These are phyloP conservation scores for Neodidymelliopsis sp. DNA, from an alignment of 2,329 filamentous ascomycete species.

Conservation along the genomic window DNA sequence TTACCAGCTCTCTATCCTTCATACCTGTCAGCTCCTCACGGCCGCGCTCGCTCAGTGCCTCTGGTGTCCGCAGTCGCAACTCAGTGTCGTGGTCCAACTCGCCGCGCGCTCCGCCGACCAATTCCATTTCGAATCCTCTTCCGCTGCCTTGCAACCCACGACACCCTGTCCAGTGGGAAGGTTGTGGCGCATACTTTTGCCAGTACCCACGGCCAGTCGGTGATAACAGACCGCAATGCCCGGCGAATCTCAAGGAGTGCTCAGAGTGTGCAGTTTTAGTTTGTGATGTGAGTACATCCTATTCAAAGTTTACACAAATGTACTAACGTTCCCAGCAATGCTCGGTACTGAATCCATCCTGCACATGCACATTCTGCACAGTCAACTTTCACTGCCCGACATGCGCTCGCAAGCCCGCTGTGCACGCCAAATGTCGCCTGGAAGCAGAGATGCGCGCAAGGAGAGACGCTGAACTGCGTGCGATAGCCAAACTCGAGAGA, in stretches of 20 bases:
- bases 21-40: slow-evolving; percentile 45
- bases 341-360: slow-evolving; percentile 37
- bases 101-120: slow-evolving; percentile 31
- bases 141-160: slow-evolving; percentile 50
- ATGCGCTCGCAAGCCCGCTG: slow-evolving; percentile 44
- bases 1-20: slow-evolving; percentile 36
- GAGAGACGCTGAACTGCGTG: slow-evolving; percentile 40
- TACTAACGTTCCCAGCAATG: slow-evolving; percentile 40
- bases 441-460: slow-evolving; percentile 46
- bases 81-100: slow-evolving; percentile 37
- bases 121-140: slow-evolving; percentile 42
- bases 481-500: slow-evolving; percentile 38
- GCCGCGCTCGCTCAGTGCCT: slow-evolving; percentile 48
- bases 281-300: slow-evolving; percentile 48
- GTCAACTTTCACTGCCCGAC: slow-evolving; percentile 50
- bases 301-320: background rate
- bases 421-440: slow-evolving; percentile 46
- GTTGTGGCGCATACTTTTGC: slow-evolving; percentile 54
- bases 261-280: slow-evolving; percentile 50
- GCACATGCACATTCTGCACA: slow-evolving; percentile 50
- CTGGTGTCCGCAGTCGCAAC: slow-evolving; percentile 46
- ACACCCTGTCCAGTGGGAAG: slow-evolving; percentile 55
- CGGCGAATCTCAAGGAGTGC: slow-evolving; percentile 48
- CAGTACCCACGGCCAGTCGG: slow-evolving; percentile 49
- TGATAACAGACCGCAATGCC: slow-evolving; percentile 49